phyloP scores from a whole-genome alignment of 176 grass and related monocot genomes.

The Rhynchospora tenuis region DNA sequence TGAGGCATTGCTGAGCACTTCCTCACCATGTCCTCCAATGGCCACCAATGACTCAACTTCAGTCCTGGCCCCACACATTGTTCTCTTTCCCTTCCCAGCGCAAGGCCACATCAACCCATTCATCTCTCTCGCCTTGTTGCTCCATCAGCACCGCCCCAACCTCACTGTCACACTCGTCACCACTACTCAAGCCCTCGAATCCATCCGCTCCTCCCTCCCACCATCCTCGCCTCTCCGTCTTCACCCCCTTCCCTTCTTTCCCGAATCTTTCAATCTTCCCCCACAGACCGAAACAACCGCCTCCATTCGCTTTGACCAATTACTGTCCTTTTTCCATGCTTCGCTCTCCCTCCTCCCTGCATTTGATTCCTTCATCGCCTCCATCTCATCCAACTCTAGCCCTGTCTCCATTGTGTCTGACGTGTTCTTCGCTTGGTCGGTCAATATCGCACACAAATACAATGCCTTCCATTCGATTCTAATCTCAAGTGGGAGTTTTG shows the following conservation, averaged over 20 bases:
- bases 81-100: constrained; percentile 34
- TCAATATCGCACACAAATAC: constrained; percentile 3
- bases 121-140: constrained; percentile 23
- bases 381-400: background rate
- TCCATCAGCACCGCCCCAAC: background rate
- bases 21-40: background rate
- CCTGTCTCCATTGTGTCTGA: constrained; percentile 35
- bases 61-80: background rate
- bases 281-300: constrained; percentile 17
- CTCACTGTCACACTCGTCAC: constrained; percentile 29
- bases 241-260: constrained; percentile 34
- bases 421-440: constrained; percentile 35
- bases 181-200: constrained; percentile 12
- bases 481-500: constrained; percentile 20
- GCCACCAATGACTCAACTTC: background rate
- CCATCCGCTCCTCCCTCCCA: constrained; percentile 3
- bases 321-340: constrained; percentile 26
- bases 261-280: constrained; percentile 40
- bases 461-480: constrained; percentile 22
- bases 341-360: constrained; percentile 27
- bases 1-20: no score
- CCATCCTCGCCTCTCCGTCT: background rate
- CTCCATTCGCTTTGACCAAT: constrained; percentile 21
- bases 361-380: constrained; percentile 31
- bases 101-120: constrained; percentile 34